A percentile compares a stretch with the other conserved stretches of the same genome.
Conservation (phyloP, 768 basidiomycete species). For the Lentinula sp. region DNA sequence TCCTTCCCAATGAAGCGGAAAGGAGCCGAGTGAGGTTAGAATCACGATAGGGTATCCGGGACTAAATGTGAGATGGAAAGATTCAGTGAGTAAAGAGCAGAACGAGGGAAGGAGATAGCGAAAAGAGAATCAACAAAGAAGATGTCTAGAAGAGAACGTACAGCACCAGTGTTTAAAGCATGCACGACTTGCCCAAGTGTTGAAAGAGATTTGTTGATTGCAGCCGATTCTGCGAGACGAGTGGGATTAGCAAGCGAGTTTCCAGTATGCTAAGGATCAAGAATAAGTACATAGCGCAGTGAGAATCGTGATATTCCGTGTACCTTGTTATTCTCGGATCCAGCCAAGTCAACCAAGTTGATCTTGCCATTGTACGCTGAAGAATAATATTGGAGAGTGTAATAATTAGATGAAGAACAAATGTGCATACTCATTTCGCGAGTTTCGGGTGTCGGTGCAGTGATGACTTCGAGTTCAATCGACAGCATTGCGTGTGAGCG, state of each 20-base stretch:
- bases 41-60: constrained; percentile 85
- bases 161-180: constrained; percentile 67
- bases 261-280: constrained; percentile 55
- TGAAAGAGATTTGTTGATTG: constrained; percentile 87
- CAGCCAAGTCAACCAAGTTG: constrained; percentile 85
- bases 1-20: constrained; percentile 85
- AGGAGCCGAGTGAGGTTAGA: constrained; percentile 85
- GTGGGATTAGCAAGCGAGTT: constrained; percentile 53
- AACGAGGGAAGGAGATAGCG: not conserved
- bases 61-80: constrained; percentile 26
- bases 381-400: not conserved
- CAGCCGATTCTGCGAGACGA: constrained; percentile 84
- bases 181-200: constrained; percentile 86
- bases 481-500: constrained; percentile 86
- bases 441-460: constrained; percentile 22
- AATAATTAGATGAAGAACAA: not conserved
- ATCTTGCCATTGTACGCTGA: constrained; percentile 70
- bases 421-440: constrained; percentile 45
- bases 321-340: constrained; percentile 48
- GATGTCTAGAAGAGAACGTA: constrained; percentile 9
- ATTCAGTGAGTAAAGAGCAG: not conserved
- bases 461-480: constrained; percentile 56
- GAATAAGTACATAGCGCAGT: not conserved
- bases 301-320: not conserved
- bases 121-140: not conserved